Conservation (phyloP, 2,329 filamentous ascomycete genomes). For the Xylaria hypoxylon region DNA sequence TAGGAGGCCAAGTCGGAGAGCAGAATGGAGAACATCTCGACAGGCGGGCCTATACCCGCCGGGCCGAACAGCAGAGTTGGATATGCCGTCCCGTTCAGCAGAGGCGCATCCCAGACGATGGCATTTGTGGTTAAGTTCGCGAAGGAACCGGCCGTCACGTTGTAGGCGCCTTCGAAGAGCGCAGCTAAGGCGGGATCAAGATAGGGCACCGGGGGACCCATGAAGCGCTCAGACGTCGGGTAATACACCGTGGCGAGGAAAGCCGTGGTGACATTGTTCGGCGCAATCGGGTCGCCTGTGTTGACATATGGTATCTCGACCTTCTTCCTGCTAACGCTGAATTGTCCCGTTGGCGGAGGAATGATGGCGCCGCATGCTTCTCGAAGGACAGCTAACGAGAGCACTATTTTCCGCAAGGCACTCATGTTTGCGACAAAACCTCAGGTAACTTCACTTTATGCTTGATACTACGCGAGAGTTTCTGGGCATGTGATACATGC, state of each 20-base stretch:
- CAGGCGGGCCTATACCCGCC: constrained; percentile 23
- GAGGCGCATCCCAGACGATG: constrained; percentile 3
- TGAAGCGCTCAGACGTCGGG: constrained; percentile 15
- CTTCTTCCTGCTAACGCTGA: constrained; percentile 29
- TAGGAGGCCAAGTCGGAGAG: constrained; percentile 35
- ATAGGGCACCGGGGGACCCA: not conserved
- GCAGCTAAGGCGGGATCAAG: constrained; percentile 25
- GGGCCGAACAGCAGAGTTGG: constrained; percentile 40
- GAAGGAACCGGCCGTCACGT: constrained; percentile 8
- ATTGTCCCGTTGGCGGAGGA: constrained; percentile 15
- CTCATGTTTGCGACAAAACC: not conserved
- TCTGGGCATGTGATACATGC: not conserved
- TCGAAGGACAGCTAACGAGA: not conserved
- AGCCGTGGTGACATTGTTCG: constrained; percentile 32
- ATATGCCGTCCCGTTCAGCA: not conserved
- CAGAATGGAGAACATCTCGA: constrained; percentile 32
- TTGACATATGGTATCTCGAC: constrained; percentile 26
- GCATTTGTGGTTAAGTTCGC: constrained; percentile 19
- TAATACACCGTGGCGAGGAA: constrained; percentile 39
- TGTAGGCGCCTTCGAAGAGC: constrained; percentile 17
- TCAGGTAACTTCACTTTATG: not conserved
- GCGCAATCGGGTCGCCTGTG: constrained; percentile 29
- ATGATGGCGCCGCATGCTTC: constrained; percentile 17
- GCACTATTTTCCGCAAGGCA: not conserved
- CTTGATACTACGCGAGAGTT: not conserved